Conservation (phyloP, 1,284 basidiomycete species). For the Leccinum angustisporum region DNA sequence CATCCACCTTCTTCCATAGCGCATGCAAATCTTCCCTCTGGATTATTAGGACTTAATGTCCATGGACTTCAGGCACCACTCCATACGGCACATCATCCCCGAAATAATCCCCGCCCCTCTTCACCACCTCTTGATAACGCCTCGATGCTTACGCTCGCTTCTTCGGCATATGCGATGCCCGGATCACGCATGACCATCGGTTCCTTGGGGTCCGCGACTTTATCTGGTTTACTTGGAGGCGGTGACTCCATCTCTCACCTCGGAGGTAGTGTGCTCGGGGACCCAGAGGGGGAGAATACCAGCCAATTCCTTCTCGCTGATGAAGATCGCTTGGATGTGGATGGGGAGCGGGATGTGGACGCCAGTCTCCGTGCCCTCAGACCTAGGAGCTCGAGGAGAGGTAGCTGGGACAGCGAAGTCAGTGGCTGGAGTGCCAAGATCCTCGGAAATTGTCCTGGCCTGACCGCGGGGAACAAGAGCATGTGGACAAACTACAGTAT, state of each 20-base stretch:
- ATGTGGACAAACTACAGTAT: slow-evolving; percentile 59
- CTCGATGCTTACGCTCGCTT: slow-evolving; percentile 88
- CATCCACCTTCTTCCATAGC: slow-evolving; percentile 43
- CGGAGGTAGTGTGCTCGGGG: slow-evolving; percentile 49
- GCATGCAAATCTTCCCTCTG: slow-evolving; percentile 33
- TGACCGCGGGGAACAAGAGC: slow-evolving; percentile 48
- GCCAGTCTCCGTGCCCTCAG: slow-evolving; percentile 79
- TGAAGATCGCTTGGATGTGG: slow-evolving; percentile 55
- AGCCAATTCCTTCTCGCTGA: slow-evolving; percentile 64
- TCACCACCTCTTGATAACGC: slow-evolving; percentile 91
- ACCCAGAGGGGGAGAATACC: slow-evolving; percentile 60
- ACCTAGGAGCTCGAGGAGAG: slow-evolving; percentile 75
- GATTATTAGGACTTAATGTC: slow-evolving; percentile 22
- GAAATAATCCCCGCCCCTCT: slow-evolving; percentile 91
- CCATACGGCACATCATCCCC: slow-evolving; percentile 88
- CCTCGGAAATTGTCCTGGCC: slow-evolving; percentile 42
- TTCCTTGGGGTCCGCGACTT: slow-evolving; percentile 44
- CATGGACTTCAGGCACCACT: slow-evolving; percentile 72
- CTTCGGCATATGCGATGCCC: slow-evolving; percentile 81
- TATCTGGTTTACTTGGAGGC: slow-evolving; percentile 49
- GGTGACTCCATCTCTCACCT: slow-evolving; percentile 74
- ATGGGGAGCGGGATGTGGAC: slow-evolving; percentile 61
- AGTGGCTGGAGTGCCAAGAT: slow-evolving; percentile 82
- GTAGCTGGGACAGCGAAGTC: slow-evolving; percentile 82
- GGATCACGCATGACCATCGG: slow-evolving; percentile 43